Conservation (phyloP, 306 rosid species). For the Senna siamea region DNA sequence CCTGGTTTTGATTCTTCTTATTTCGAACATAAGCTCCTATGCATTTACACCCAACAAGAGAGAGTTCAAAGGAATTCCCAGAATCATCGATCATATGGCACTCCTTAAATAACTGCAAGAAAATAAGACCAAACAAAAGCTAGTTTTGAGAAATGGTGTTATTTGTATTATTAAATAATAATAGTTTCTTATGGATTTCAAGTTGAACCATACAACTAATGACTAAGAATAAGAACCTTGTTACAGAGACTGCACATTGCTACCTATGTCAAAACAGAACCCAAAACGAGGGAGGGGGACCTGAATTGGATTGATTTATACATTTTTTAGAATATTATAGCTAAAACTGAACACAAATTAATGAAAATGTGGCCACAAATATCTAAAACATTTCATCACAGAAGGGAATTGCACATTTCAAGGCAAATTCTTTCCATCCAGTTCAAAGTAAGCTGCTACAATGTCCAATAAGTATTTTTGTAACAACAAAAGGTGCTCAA, state of each 20-base stretch:
- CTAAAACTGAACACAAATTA: background rate
- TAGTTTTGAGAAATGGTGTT: background rate
- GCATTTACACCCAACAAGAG: slow-evolving; percentile 91
- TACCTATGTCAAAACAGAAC: background rate
- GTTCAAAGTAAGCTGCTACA: background rate
- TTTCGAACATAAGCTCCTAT: slow-evolving; percentile 94
- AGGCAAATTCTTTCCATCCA: background rate
- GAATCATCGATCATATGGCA: slow-evolving; percentile 55
- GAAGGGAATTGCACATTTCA: slow-evolving; percentile 7
- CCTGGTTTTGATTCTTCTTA: slow-evolving; percentile 97
- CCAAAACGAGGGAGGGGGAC: background rate
- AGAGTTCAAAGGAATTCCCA: slow-evolving; percentile 80
- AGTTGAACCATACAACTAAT: background rate
- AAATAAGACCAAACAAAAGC: slow-evolving; percentile 11
- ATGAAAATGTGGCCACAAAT: slow-evolving; percentile 3
- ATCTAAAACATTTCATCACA: background rate
- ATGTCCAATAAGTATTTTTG: background rate
- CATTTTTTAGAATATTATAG: background rate
- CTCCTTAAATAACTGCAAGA: slow-evolving; percentile 73
- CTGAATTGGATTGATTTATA: background rate
- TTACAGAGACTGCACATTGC: background rate
- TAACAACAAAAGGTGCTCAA: background rate
- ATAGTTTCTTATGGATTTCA: background rate
- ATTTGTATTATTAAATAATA: background rate
- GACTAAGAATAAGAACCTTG: background rate